phyloP scores from a whole-genome alignment of 2,329 filamentous ascomycete species.

The Diaporthe helianthi region DNA sequence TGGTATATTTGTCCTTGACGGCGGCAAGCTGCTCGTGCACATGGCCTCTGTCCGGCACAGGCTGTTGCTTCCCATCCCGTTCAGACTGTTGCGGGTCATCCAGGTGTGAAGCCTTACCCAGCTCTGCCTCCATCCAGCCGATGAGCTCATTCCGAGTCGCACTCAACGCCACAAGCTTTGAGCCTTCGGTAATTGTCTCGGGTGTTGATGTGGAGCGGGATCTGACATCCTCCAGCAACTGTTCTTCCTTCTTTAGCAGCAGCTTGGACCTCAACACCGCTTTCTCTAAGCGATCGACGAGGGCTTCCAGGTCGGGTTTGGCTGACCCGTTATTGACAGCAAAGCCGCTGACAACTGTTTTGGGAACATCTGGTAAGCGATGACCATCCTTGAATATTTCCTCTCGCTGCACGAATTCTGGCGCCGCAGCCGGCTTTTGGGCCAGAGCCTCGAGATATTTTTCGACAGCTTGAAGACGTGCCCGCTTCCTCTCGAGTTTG shows the following conservation, averaged over 20 bases:
- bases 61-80: conserved; percentile 24
- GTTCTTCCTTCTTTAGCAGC: conserved; percentile 62
- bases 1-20: conserved; percentile 61
- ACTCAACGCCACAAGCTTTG: conserved; percentile 61
- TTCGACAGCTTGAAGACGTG: conserved; percentile 57
- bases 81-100: conserved; percentile 38
- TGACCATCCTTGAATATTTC: conserved; percentile 54
- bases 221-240: conserved; percentile 57
- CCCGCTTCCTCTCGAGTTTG: conserved; percentile 59
- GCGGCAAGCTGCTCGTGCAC: conserved; percentile 51
- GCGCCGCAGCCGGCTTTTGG: conserved; percentile 58
- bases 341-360: conserved; percentile 58
- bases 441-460: conserved; percentile 58
- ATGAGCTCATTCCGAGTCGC: conserved; percentile 67
- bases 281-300: conserved; percentile 63
- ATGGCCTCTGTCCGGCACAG: conserved; percentile 36
- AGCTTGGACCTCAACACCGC: conserved; percentile 65
- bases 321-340: conserved; percentile 49
- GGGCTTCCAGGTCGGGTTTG: conserved; percentile 52
- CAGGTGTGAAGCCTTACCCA: conserved; percentile 56
- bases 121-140: conserved; percentile 69
- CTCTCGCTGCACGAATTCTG: conserved; percentile 57
- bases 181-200: conserved; percentile 44
- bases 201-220: conserved; percentile 47
- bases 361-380: conserved; percentile 58